These are phyloP conservation scores for Cucumis melo DNA, from an alignment of 306 rosid species.

Conservation along the genomic window DNA sequence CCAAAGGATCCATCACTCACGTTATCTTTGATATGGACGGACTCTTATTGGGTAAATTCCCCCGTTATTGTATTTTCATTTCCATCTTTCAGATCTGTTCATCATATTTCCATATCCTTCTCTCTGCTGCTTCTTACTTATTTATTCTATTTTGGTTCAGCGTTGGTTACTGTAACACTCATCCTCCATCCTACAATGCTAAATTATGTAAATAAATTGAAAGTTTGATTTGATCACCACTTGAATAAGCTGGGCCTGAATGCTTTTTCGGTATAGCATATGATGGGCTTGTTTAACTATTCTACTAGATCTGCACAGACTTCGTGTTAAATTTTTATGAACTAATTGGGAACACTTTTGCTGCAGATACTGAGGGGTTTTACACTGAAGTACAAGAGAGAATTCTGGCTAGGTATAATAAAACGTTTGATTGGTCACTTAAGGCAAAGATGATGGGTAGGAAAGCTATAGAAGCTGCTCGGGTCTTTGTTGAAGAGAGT, in stretches of 20 bases:
- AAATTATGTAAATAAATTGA: background rate
- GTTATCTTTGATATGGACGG: slow-evolving; percentile 95
- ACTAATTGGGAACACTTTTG: background rate
- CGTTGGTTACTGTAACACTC: background rate
- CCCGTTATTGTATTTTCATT: background rate
- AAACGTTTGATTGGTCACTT: slow-evolving; percentile 79
- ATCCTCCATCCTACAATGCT: background rate
- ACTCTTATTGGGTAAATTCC: slow-evolving; percentile 61
- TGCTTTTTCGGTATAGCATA: background rate
- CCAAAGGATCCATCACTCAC: slow-evolving; percentile 37
- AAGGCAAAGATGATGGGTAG: slow-evolving; percentile 92
- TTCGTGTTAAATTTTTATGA: background rate
- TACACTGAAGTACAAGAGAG: slow-evolving; percentile 75
- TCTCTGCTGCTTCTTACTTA: background rate
- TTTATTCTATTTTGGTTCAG: background rate
- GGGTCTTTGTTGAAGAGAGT: slow-evolving; percentile 64
- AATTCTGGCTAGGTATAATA: slow-evolving; percentile 64
- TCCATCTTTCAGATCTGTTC: background rate
- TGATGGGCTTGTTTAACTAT: background rate
- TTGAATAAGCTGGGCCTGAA: background rate
- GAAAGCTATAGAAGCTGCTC: slow-evolving; percentile 85
- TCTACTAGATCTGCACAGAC: background rate
- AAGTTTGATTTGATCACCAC: background rate
- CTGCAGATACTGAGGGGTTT: slow-evolving; percentile 74
- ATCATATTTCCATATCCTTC: background rate